These are phyloP conservation scores for Tulasnella sp. DNA, from an alignment of 768 basidiomycete species.

Conservation along the genomic window DNA sequence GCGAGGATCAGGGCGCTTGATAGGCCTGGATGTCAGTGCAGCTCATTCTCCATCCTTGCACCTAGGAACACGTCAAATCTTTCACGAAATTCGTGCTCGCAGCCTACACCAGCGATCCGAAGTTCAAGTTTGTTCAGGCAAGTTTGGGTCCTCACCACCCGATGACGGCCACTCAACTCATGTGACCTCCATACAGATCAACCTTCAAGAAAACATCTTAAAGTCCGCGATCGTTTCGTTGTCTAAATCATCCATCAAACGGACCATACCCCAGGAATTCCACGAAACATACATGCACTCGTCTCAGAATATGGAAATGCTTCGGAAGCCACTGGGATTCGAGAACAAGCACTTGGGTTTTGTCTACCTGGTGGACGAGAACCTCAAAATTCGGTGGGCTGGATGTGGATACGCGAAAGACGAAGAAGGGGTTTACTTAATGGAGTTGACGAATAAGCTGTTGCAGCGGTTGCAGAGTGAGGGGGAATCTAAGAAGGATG, in stretches of 20 bases:
- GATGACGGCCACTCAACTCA: background rate
- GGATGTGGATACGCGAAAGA: slow-evolving; percentile 75
- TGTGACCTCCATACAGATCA: slow-evolving; percentile 43
- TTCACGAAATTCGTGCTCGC: slow-evolving; percentile 54
- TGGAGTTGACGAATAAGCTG: slow-evolving; percentile 61
- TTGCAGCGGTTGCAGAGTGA: slow-evolving; percentile 41
- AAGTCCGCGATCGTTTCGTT: slow-evolving; percentile 85
- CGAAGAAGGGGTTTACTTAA: slow-evolving; percentile 62
- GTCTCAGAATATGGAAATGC: slow-evolving; percentile 75
- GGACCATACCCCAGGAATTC: slow-evolving; percentile 51
- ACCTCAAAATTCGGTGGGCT: slow-evolving; percentile 83
- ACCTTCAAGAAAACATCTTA: slow-evolving; percentile 88
- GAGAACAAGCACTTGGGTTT: slow-evolving; percentile 87
- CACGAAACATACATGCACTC: slow-evolving; percentile 73
- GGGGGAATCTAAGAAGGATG: background rate
- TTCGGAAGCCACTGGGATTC: slow-evolving; percentile 78
- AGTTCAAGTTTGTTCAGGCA: slow-evolving; percentile 60
- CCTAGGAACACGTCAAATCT: slow-evolving; percentile 67
- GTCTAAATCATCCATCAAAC: slow-evolving; percentile 67
- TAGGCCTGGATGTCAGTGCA: background rate
- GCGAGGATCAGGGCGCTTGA: slow-evolving; percentile 21
- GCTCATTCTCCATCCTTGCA: background rate
- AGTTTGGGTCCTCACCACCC: background rate
- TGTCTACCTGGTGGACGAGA: slow-evolving; percentile 81
- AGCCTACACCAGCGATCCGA: slow-evolving; percentile 46